Base-by-base conservation (phyloP, 257 asterid species). In the Prunella vulgaris region DNA sequence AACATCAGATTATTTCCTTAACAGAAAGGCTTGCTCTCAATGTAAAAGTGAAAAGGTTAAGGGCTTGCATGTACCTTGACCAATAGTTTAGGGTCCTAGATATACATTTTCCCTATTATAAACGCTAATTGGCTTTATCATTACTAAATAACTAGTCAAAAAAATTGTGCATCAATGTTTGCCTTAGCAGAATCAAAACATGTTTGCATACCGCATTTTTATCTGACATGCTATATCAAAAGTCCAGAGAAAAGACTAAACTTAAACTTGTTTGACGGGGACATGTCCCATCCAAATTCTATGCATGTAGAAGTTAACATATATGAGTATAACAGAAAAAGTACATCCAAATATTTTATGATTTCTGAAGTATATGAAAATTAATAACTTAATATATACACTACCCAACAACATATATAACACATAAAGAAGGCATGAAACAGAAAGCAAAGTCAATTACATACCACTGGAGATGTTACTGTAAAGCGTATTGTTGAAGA, bases 401-500 rank as follows among this genome's bases (percentile, higher is more conserved):
- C 62, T 38, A 32, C 20, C 42, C 32, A 37, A 15, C 58, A 33
- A 75, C 1, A 22, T 17, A 20, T 33, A 72, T 30, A 52, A 20
- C 7, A 48, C 30, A 17, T 32, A 21, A 10, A 27, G 27, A 63
- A 54, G 27, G 60, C 30, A 66, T n/a, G 24, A 81, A 35, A 74
- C 13, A 48, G 42, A 27, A 30, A 48, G 20, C 22, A 27, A 18
- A 25, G 10, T 24, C 18, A 76, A 27, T 21, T 42, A 78, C 90
- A 67, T 85, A 94, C 99, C 96, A 89, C 86, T 28, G 95, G 97
- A 24, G 99, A 89, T 77, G 88, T 83, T 77, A 94, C 78, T 58
- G 93, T 86, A 70, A 94, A 83, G 69, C 96, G 93, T 95, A 91
- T 87, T 77, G 72, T 86, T 73, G 97, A 82, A 66, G 99, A 94